phyloP scores from a whole-genome alignment of 2,329 filamentous ascomycete genomes.

The Monosporascus ibericus region DNA sequence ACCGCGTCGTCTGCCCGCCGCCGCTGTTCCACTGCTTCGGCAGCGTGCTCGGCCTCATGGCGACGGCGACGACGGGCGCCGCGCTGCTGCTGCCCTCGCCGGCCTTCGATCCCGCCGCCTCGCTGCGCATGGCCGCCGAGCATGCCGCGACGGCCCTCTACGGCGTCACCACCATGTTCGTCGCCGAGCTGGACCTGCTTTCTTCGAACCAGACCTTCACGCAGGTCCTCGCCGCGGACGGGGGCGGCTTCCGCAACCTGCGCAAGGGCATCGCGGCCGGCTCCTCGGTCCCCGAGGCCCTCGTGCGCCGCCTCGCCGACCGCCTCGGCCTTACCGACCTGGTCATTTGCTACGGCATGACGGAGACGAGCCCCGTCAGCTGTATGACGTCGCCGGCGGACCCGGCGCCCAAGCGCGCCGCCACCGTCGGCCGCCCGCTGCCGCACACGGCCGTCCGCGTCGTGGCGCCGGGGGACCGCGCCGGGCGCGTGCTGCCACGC shows the following conservation, averaged over 20 bases:
- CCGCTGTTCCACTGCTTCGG: conserved; percentile 91
- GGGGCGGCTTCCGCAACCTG: conserved; percentile 36
- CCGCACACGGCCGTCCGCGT: conserved; percentile 76
- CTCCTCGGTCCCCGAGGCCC: conserved; percentile 71
- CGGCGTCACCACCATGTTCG: conserved; percentile 92
- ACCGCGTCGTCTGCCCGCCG: conserved; percentile 78
- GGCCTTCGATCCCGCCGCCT: conserved; percentile 74
- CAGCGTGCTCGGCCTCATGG: conserved; percentile 89
- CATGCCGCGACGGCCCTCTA: conserved; percentile 63
- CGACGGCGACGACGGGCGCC: conserved; percentile 74
- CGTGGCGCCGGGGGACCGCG: conserved; percentile 60
- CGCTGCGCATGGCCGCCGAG: conserved; percentile 52
- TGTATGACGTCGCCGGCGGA: conserved; percentile 79
- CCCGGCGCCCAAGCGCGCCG: conserved; percentile 64
- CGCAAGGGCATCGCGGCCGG: conserved; percentile 91
- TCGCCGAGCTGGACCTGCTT: conserved; percentile 76
- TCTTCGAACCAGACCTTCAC: conserved; percentile 33
- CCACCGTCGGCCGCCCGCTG: conserved; percentile 72
- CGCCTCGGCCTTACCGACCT: conserved; percentile 72
- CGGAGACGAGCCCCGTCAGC: conserved; percentile 74
- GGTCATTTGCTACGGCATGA: conserved; percentile 96
- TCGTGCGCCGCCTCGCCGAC: conserved; percentile 72
- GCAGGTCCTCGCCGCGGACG: conserved; percentile 8
- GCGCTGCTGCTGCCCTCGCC: conserved; percentile 81
- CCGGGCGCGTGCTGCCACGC: conserved; percentile 48